Evolutionary conservation across 805 yeast genomes (phyloP), one percentile per base, ranked within the genome.

Genomic region (Wickerhamiella brachini): DNA sequence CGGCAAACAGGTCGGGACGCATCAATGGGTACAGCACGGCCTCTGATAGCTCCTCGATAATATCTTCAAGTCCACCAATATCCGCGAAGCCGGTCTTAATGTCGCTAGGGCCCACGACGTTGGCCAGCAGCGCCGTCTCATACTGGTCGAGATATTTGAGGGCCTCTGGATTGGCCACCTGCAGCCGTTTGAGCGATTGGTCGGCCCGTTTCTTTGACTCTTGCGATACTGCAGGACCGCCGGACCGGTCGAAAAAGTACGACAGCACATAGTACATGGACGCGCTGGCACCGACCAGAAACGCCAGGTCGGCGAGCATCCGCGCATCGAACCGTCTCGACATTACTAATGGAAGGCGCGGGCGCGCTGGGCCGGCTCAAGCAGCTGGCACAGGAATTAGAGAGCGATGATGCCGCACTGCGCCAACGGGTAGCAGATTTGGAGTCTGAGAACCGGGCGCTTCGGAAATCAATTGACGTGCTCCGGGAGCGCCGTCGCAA

Each of bases 21-120:
- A 85, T 82, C 52, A 93, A 71, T 1, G 98, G 98, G 58, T 85
- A 81, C 43, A 93, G 77, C 9, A 93, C 95, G 50, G 88, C 77
- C 65, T 93, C 98, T 58, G 84, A 76, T 47, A 93, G 71, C 59
- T 90, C 97, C 50, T 83, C 89, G 20, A 90, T 78, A 38, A 88
- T 83, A 12, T 71, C 71, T 50, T 85, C 93, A 39, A 93, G 71
- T 0, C 98, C 98, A 17, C 97, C 98, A 50, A 93, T 78, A 62
- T 89, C 95, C 17, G 71, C 73, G 64, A 93, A 93, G 12, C 78
- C 71, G 3, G 83, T 83, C 23, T 76, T 73, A 44, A 93, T 85
- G 53, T 88, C 97, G 2, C 79, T 81, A 0, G 97, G 95, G 1
- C 86, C 77, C 7, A 93, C 81, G 26, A 90, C 85, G 13, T 84